Evolutionary conservation across 2,329 filamentous ascomycete genomes (phyloP), one percentile per base, ranked within the genome.

Genomic region (Drechslerella stenobrocha): DNA sequence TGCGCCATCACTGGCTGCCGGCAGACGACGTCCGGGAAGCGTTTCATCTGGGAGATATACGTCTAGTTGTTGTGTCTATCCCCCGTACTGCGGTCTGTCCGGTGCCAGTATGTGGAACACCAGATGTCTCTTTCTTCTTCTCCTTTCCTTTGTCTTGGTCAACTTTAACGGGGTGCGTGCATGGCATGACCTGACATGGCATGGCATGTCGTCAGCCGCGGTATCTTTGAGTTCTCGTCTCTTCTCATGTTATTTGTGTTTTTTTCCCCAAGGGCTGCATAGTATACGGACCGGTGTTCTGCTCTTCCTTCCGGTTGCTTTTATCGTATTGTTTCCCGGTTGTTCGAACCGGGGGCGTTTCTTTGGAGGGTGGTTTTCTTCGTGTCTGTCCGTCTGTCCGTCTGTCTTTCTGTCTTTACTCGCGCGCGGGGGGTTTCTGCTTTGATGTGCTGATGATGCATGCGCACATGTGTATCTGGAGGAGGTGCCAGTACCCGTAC

Each of bases 1-100:
- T 72, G 64, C 23, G 65, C 65, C 9, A 61, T 72, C 20, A 56
- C 52, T 13, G 70, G 69, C 3, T 73, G 71, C 22, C 70, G 66
- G 26, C 42, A 53, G 15, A 18, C 34, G 11, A 32, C 35, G 11
- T 37, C 50, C 3, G 50, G 55, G n/a, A 67, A 56, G 50, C 55
- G 52, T 44, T 67, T 67, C 26, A 52, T 67, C 35, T 67, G 63
- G 63, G 63, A 67, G 42, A 53, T 67, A 2, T 67, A 67, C 26
- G 56, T 60, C n/a, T 60, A 15, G 44, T 9, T 18, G 18, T 42
- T 18, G 37, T 18, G 18, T 11, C 13, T n/a, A 4, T 15, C 6
- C 8, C 15, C 4, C n/a, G 34, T 11, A 37, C 34, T 37, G 8
- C 3, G 28, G 3, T 15, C 11, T 23, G 2, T 23, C 20, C 15